phyloP scores from a whole-genome alignment of 1,284 basidiomycete species.

The Heimioporus retisporus region DNA sequence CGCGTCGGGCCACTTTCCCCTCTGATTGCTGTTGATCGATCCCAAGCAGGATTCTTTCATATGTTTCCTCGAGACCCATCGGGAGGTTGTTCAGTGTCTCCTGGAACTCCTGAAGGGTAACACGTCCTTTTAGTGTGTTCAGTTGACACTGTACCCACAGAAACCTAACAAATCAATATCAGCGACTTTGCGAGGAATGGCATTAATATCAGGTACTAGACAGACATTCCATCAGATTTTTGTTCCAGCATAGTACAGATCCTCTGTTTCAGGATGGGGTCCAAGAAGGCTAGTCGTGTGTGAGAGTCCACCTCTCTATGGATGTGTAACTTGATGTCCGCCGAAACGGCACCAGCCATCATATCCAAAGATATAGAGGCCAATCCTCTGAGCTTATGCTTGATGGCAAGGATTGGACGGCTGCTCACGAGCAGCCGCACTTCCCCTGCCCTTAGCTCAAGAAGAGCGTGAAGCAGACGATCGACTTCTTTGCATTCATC shows the following conservation, averaged over 20 bases:
- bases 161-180: constrained; percentile 3
- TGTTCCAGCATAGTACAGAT: background rate
- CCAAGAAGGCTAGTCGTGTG: constrained; percentile 1
- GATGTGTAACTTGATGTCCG: constrained; percentile 15
- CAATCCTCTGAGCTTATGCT: too few relatives aligned
- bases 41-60: constrained; percentile 14
- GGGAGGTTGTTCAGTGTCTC: constrained; percentile 10
- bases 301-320: constrained; percentile 16
- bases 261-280: constrained; percentile 6
- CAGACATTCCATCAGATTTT: constrained; percentile 21
- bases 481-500: constrained; percentile 20
- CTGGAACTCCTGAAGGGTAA: constrained; percentile 5
- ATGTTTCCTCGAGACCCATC: constrained; percentile 14
- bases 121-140: constrained; percentile 14
- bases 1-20: constrained; percentile 1
- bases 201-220: background rate
- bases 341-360: constrained; percentile 1
- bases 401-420: too few relatives aligned
- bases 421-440: too few relatives aligned
- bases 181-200: background rate
- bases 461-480: background rate
- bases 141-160: constrained; percentile 20
- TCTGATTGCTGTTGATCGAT: constrained; percentile 2
- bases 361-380: constrained; percentile 1
- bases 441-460: too few relatives aligned